phyloP scores from a whole-genome alignment of 73 alveolate genomes.

The Paramecium primaurelia region DNA sequence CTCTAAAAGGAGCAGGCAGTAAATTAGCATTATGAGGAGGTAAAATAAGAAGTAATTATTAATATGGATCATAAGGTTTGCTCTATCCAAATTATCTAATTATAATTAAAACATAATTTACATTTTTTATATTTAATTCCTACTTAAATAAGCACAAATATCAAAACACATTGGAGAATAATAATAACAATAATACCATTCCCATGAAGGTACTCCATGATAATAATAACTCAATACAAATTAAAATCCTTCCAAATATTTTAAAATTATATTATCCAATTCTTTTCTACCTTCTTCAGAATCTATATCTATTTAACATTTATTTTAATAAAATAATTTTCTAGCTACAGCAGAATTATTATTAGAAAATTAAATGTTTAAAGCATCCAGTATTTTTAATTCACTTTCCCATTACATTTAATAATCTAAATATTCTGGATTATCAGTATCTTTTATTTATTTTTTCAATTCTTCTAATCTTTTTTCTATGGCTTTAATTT shows the following conservation, averaged over 20 bases:
- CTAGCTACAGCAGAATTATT: neutral
- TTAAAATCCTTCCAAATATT: conserved; percentile 92
- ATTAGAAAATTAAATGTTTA: neutral
- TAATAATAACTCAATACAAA: conserved; percentile 91
- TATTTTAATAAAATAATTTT: neutral
- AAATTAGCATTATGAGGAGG: conserved; percentile 76
- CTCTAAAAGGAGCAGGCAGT: conserved; percentile 36
- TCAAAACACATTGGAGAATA: conserved; percentile 57
- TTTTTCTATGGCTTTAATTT: conserved; percentile 77
- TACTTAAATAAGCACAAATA: neutral
- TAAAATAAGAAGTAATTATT: conserved; percentile 82
- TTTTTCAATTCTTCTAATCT: conserved; percentile 60
- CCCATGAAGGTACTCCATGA: conserved; percentile 70
- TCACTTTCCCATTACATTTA: neutral
- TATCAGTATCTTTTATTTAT: conserved; percentile 16
- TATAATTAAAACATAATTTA: conserved; percentile 7
- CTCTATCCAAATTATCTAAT: conserved; percentile 51
- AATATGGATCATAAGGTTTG: conserved; percentile 87
- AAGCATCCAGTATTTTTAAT: neutral
- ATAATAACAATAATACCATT: conserved; percentile 54
- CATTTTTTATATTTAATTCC: neutral
- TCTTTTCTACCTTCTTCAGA: conserved; percentile 74
- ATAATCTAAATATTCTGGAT: neutral
- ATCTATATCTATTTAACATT: conserved; percentile 80
- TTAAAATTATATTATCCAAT: conserved; percentile 70